Evolutionary conservation across 176 grass and related monocot species (phyloP).

Genomic region (Eragrostis nindensis): DNA sequence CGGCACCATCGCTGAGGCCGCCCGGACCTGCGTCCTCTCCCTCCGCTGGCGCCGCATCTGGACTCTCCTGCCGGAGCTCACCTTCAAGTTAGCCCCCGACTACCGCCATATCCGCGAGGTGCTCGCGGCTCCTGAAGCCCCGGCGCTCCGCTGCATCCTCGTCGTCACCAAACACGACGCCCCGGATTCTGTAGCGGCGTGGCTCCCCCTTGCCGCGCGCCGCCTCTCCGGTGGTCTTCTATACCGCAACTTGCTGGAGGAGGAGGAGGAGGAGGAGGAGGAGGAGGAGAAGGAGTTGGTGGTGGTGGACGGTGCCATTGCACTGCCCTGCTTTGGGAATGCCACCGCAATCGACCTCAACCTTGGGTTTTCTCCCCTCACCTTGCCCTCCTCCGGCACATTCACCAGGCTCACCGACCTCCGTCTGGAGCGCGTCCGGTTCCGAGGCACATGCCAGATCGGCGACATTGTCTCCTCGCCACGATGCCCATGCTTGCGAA

Average conservation of each 20-base stretch:
- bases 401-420: constrained; percentile 18
- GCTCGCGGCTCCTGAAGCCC: background rate
- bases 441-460: background rate
- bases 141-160: background rate
- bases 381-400: background rate
- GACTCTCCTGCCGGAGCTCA: constrained; percentile 25
- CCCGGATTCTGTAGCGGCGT: background rate
- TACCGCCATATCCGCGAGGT: background rate
- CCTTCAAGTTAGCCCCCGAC: background rate
- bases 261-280: background rate
- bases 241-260: background rate
- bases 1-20: background rate
- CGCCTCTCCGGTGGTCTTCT: constrained; percentile 2
- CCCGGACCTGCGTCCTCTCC: constrained; percentile 36
- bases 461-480: background rate
- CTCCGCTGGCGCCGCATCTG: constrained; percentile 30
- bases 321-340: constrained; percentile 34
- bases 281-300: background rate
- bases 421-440: background rate
- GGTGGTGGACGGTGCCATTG: background rate
- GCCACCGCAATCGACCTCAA: background rate
- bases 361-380: background rate
- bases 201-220: constrained; percentile 43
- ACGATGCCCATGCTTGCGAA: background rate
- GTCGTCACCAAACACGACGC: background rate